Evolutionary conservation across 2,329 filamentous ascomycete species (phyloP).

Genomic region (Blastomyces gilchristii): DNA sequence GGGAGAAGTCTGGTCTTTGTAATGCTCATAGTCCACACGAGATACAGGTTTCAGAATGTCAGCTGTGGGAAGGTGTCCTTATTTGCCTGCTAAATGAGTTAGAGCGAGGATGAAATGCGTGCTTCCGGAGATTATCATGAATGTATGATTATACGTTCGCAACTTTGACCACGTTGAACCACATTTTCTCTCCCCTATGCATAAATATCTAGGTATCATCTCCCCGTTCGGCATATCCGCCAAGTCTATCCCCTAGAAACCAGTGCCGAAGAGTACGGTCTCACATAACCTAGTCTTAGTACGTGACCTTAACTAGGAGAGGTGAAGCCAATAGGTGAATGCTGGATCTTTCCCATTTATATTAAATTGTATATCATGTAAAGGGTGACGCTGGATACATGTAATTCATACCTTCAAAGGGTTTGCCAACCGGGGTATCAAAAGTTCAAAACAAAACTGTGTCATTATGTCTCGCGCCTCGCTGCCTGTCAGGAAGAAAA

Average conservation of each 20-base stretch:
- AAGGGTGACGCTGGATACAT: not conserved
- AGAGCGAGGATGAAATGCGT: not conserved
- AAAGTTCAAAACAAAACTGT: slow-evolving; percentile 3
- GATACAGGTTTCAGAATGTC: not conserved
- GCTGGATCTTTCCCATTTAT: not conserved
- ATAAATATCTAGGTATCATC: not conserved
- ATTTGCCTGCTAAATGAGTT: not conserved
- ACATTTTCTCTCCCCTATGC: not conserved
- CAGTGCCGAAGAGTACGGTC: not conserved
- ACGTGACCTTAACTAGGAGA: not conserved
- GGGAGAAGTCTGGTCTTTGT: not conserved
- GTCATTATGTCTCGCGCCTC: not conserved
- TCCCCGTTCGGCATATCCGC: not conserved
- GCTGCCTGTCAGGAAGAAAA: not conserved
- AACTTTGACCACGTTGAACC: not conserved
- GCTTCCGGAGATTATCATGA: not conserved
- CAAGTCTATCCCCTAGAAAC: not conserved
- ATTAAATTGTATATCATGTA: not conserved
- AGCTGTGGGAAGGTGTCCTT: not conserved
- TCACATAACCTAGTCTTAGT: not conserved
- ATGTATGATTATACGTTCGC: not conserved
- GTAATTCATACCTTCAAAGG: slow-evolving; percentile 2
- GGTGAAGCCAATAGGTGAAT: not conserved
- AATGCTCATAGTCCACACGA: not conserved
- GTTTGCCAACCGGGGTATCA: slow-evolving; percentile 8